Percentiles rank a stretch among this genome's conserved stretches.
Evolutionary conservation across 2,329 filamentous ascomycete species (phyloP).

Genomic region (Penicillium sp.): DNA sequence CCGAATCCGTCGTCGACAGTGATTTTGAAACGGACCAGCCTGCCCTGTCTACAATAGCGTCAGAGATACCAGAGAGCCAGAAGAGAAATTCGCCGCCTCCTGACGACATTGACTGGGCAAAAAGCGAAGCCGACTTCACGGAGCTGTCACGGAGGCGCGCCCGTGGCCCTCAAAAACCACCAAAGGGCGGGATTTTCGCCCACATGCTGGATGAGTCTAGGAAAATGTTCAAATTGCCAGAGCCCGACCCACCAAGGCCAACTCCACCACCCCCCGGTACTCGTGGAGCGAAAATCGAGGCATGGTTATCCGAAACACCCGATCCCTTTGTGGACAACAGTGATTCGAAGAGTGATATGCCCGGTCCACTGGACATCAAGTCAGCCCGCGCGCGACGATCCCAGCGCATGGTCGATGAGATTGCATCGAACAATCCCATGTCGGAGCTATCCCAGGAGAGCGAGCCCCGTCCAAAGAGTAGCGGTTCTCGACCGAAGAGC

Average conservation of each 20-base stretch:
- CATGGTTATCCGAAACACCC: slow-evolving; percentile 60
- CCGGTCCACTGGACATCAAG: slow-evolving; percentile 45
- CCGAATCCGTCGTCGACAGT: slow-evolving; percentile 24
- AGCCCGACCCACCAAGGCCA: slow-evolving; percentile 39
- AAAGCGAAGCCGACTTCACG: slow-evolving; percentile 43
- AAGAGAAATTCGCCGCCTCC: slow-evolving; percentile 29
- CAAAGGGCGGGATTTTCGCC: slow-evolving; percentile 45
- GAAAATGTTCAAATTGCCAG: slow-evolving; percentile 48
- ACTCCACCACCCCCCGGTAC: slow-evolving; percentile 40
- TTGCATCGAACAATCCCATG: slow-evolving; percentile 15
- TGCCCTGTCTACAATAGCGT: slow-evolving; percentile 23
- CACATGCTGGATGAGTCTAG: slow-evolving; percentile 48
- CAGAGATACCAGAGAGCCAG: slow-evolving; percentile 26
- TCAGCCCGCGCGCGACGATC: slow-evolving; percentile 37
- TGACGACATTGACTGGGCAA: slow-evolving; percentile 38
- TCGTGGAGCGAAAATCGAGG: slow-evolving; percentile 59
- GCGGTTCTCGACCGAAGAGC: slow-evolving; percentile 28
- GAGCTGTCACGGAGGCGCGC: slow-evolving; percentile 40
- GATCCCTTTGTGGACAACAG: slow-evolving; percentile 56
- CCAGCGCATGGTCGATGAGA: slow-evolving; percentile 27
- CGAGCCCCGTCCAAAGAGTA: slow-evolving; percentile 26
- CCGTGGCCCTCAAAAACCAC: slow-evolving; percentile 35
- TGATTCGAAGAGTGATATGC: slow-evolving; percentile 38
- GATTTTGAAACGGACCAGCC: slow-evolving; percentile 26
- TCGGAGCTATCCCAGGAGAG: slow-evolving; percentile 30